Base-by-base conservation (phyloP, 1,139 yeast species). In the Suhomyces taliae region DNA sequence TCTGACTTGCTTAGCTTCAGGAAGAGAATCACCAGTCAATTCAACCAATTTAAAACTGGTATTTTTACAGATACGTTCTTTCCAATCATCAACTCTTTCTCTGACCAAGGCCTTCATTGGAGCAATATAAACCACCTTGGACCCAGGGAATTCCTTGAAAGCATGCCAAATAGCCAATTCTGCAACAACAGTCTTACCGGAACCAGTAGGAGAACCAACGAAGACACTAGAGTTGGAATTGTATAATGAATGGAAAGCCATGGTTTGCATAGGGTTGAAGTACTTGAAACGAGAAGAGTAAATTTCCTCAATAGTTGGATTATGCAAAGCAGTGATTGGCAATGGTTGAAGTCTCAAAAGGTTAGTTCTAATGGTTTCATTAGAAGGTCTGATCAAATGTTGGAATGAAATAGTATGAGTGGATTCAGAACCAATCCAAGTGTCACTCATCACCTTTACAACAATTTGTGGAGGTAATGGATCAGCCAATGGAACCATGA, bases 81-180 rank as follows among this genome's bases (percentile, higher is more conserved):
- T 74, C 99, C 99, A 95, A 61, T 95, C 99, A 58, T 87, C 95
- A 10, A 95, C 98, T 65, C 99, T 80, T 69, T 95, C 99, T 52
- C 97, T 77, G 2, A 95, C 99, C 62, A 95, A 79, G 0, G 99
- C 99, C 62, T 95, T 95, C 99, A 95, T 95, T 3, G 99, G 99
- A 0, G 99, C 99, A 69, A 95, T 91, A 64, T 95, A 95, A 8
- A 91, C 97, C 42, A 91, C 78, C 58, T 91, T 91, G 0, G 93
- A 85, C 0, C 84, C 85, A 0, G 97, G 96, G 49, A 77, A 83
- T 41, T 86, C 84, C 43, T 76, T 80, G 61, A 90, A 87, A 0
- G 98, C 97, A 62, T 90, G 93, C 98, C 98, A 95, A 12, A 93
- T 88, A 0, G 98, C 98, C 51, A 95, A 71, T 62, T 95, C 99